phyloP scores from a whole-genome alignment of 2,329 filamentous ascomycete genomes.

The Blastomyces silverae region DNA sequence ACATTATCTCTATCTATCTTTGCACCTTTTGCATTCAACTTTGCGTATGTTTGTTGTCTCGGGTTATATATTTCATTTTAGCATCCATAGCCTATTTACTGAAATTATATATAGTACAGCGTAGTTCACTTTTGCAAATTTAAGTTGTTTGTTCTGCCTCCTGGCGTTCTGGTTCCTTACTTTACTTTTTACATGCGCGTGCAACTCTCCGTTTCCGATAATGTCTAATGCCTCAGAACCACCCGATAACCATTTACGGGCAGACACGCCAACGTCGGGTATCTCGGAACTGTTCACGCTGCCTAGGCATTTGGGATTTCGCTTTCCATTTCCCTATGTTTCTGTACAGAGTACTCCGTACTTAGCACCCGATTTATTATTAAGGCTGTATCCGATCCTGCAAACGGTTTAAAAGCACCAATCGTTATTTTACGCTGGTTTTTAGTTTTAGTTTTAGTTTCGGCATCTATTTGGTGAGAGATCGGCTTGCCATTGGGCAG shows the following conservation, averaged over 20 bases:
- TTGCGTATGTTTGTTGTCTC: neutral
- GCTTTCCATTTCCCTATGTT: neutral
- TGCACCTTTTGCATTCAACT: neutral
- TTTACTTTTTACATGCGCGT: neutral
- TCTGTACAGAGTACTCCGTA: neutral
- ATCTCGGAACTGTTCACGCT: neutral
- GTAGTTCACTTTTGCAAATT: neutral
- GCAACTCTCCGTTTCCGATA: neutral
- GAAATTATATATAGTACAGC: neutral
- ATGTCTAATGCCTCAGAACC: neutral
- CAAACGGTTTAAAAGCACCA: neutral
- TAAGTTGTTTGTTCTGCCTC: neutral
- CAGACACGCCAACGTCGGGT: neutral
- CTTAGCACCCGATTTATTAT: neutral
- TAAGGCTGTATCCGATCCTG: neutral
- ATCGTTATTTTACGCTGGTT: neutral
- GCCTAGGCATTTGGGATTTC: neutral
- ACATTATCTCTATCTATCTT: neutral
- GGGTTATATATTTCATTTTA: constrained; percentile 7
- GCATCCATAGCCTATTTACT: neutral
- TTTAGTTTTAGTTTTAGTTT: no score
- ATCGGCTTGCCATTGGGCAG: neutral
- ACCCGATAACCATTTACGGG: neutral
- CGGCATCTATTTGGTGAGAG: neutral
- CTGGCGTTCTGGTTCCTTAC: neutral